phyloP scores from a whole-genome alignment of 139 green algal species.

The Chlorella ohadii region DNA sequence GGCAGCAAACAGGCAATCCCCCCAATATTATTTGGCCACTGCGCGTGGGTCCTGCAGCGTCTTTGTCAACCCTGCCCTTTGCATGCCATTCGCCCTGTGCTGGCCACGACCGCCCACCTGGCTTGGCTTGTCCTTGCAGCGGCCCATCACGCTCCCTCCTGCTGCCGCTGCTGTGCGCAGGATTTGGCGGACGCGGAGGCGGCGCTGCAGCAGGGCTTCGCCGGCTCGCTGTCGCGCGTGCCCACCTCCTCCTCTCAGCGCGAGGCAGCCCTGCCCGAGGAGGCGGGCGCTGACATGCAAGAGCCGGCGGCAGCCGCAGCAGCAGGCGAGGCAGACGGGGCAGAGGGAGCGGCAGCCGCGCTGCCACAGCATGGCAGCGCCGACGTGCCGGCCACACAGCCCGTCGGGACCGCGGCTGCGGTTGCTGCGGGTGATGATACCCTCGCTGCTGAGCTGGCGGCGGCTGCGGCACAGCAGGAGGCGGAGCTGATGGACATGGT shows the following conservation, averaged over 20 bases:
- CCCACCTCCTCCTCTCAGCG: background rate
- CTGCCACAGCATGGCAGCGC: background rate
- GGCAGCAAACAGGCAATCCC: too few relatives aligned
- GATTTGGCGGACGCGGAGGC: slow-evolving; percentile 26
- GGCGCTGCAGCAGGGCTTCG: slow-evolving; percentile 31
- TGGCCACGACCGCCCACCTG: too few relatives aligned
- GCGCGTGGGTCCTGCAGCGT: too few relatives aligned
- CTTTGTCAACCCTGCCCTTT: too few relatives aligned
- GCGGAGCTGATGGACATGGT: slow-evolving; percentile 23
- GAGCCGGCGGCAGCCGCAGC: background rate
- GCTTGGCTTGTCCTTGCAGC: too few relatives aligned
- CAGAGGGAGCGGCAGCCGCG: background rate
- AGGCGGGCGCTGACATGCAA: too few relatives aligned
- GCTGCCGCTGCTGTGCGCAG: background rate
- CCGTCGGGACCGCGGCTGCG: background rate
- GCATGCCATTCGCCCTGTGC: too few relatives aligned
- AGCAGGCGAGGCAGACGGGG: background rate
- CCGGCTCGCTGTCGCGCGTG: slow-evolving; percentile 31
- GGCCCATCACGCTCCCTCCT: too few relatives aligned
- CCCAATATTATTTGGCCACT: too few relatives aligned
- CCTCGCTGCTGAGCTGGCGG: slow-evolving; percentile 21
- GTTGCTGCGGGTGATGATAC: background rate
- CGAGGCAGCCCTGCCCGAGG: background rate
- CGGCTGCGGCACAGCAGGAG: slow-evolving; percentile 16
- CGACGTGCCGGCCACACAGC: too few relatives aligned